phyloP scores from a whole-genome alignment of 2,329 filamentous ascomycete species.

The Aspergillus ochraceoroseus region DNA sequence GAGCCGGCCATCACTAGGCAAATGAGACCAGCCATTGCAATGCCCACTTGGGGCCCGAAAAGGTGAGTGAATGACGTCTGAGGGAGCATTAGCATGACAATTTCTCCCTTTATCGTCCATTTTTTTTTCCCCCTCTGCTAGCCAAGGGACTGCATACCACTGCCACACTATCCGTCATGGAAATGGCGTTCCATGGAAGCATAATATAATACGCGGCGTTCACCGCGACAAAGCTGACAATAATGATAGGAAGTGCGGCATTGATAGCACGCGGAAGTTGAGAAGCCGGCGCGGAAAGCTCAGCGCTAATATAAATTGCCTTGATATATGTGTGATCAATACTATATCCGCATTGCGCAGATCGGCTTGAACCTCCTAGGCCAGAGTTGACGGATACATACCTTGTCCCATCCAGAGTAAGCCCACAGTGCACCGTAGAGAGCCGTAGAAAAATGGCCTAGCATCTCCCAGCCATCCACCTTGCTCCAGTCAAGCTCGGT shows the following conservation, averaged over 20 bases:
- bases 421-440: constrained; percentile 20
- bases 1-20: constrained; percentile 14
- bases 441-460: constrained; percentile 18
- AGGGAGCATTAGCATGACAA: neutral
- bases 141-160: constrained; percentile 6
- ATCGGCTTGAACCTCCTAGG: too few relatives aligned
- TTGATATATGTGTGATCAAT: neutral
- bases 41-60: constrained; percentile 6
- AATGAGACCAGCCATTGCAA: constrained; percentile 8
- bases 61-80: constrained; percentile 12
- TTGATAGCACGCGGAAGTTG: constrained; percentile 17
- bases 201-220: constrained; percentile 15
- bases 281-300: constrained; percentile 12
- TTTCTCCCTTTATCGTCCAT: neutral
- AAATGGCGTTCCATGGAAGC: constrained; percentile 12
- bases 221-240: constrained; percentile 13
- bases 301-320: constrained; percentile 14
- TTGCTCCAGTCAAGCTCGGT: constrained; percentile 16
- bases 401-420: constrained; percentile 22
- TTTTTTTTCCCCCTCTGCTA: too few relatives aligned
- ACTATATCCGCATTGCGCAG: too few relatives aligned
- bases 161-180: constrained; percentile 14
- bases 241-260: constrained; percentile 13
- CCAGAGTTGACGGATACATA: neutral
- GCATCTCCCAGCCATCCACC: constrained; percentile 14